phyloP scores from a whole-genome alignment of 805 yeast genomes.

The Wickerhamiella nectarea region DNA sequence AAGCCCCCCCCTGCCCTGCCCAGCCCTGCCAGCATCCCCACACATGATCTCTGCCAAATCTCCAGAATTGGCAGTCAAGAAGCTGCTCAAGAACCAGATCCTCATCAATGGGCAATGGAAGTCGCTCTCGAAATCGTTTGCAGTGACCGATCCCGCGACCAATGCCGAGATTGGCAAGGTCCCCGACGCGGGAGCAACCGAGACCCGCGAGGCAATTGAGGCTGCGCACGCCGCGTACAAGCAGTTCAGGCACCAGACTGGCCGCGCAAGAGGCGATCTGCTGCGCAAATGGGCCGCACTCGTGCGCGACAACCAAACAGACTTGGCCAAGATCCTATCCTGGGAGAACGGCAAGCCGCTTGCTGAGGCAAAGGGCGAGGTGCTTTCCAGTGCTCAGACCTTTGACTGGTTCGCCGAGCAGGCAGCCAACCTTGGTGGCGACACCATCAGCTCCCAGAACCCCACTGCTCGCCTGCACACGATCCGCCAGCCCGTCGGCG shows the following conservation, averaged over 20 bases:
- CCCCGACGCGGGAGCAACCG: slow-evolving; percentile 41
- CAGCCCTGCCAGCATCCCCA: too few species aligned
- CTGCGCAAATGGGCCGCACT: slow-evolving; percentile 40
- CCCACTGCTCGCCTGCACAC: slow-evolving; percentile 39
- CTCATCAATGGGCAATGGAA: slow-evolving; percentile 65
- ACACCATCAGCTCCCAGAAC: slow-evolving; percentile 42
- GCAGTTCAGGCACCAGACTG: slow-evolving; percentile 38
- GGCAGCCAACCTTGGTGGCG: slow-evolving; percentile 62
- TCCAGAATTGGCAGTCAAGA: slow-evolving; percentile 4
- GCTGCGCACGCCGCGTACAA: slow-evolving; percentile 42
- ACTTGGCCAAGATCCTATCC: slow-evolving; percentile 49
- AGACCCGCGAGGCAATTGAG: slow-evolving; percentile 39
- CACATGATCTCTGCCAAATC: not conserved
- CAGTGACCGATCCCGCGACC: slow-evolving; percentile 66
- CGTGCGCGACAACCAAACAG: slow-evolving; percentile 45
- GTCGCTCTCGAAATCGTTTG: slow-evolving; percentile 34
- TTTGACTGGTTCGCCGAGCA: slow-evolving; percentile 79
- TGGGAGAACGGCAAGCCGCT: slow-evolving; percentile 65
- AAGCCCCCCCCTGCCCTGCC: too few species aligned
- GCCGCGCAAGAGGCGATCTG: slow-evolving; percentile 41
- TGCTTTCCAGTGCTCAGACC: slow-evolving; percentile 53
- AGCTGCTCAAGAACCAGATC: slow-evolving; percentile 33
- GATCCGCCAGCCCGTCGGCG: slow-evolving; percentile 65
- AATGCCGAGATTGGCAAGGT: slow-evolving; percentile 39
- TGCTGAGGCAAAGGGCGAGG: slow-evolving; percentile 61